Evolutionary conservation across 164 flowering plant genomes (phyloP).

Genomic region (Annona squamosa): DNA sequence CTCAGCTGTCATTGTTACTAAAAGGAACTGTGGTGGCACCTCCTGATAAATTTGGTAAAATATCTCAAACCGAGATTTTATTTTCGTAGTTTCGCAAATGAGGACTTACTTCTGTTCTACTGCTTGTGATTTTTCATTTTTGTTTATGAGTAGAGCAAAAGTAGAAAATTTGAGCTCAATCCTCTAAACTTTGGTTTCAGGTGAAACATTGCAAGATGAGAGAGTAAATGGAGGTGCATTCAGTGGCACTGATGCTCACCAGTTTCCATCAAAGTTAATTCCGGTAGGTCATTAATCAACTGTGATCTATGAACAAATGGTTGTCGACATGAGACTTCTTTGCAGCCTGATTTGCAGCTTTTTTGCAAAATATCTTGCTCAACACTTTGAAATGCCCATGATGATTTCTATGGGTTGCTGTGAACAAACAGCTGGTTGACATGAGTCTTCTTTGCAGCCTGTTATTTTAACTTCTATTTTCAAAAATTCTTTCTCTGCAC

Average conservation of each 20-base stretch:
- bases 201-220: constrained; percentile 93
- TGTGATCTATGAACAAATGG: background rate
- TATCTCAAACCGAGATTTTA: constrained; percentile 4
- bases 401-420: background rate
- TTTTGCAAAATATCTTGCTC: background rate
- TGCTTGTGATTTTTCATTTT: background rate
- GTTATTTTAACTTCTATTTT: background rate
- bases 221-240: constrained; percentile 87
- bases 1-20: constrained; percentile 79
- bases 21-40: constrained; percentile 98
- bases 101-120: background rate
- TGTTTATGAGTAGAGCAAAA: background rate
- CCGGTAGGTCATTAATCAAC: constrained; percentile 49
- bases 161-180: background rate
- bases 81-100: background rate
- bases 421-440: too few species aligned
- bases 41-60: constrained; percentile 93
- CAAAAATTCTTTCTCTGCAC: background rate
- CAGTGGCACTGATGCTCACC: constrained; percentile 70
- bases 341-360: background rate
- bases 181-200: constrained; percentile 27
- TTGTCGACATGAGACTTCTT: background rate
- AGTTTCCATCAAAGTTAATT: constrained; percentile 83
- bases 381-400: background rate
- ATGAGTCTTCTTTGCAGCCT: background rate